Conservation (phyloP, 2,329 filamentous ascomycete genomes). For the Stemphylium lycopersici region DNA sequence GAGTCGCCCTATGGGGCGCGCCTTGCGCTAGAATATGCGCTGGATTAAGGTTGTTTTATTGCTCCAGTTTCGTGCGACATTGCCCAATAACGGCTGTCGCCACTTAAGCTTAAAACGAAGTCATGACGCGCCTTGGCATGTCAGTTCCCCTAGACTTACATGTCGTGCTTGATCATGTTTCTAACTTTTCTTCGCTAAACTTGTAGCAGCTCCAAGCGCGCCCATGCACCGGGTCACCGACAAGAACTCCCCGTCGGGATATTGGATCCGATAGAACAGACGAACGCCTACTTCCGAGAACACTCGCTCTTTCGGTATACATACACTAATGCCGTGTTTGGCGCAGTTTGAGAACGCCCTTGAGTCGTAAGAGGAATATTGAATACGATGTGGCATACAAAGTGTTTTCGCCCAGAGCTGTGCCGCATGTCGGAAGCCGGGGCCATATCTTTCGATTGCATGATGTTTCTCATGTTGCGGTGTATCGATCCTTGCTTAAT, state of each 20-base stretch:
- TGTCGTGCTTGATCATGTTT: neutral
- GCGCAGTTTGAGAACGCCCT: neutral
- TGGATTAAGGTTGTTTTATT: slow-evolving; percentile 14
- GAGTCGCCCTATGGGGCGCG: neutral
- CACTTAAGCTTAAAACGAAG: slow-evolving; percentile 11
- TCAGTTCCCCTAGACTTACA: neutral
- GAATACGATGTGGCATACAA: neutral
- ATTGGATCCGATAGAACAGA: neutral
- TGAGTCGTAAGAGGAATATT: neutral
- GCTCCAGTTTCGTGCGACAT: neutral
- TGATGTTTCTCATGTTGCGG: neutral
- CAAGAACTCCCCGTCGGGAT: neutral
- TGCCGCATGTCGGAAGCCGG: neutral
- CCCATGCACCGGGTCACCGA: neutral
- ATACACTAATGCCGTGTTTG: neutral
- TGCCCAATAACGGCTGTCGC: neutral
- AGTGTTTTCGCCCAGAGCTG: neutral
- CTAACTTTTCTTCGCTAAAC: neutral
- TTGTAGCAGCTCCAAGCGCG: neutral
- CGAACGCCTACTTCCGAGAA: no score
- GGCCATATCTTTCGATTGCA: neutral
- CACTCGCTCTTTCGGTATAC: neutral
- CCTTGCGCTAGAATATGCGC: neutral
- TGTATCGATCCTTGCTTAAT: neutral
- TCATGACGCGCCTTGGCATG: slow-evolving; percentile 4